Percentiles rank a stretch among this genome's conserved stretches.
These are phyloP conservation scores for Salix exigua DNA, from an alignment of 345 rosid species.

Conservation along the genomic window DNA sequence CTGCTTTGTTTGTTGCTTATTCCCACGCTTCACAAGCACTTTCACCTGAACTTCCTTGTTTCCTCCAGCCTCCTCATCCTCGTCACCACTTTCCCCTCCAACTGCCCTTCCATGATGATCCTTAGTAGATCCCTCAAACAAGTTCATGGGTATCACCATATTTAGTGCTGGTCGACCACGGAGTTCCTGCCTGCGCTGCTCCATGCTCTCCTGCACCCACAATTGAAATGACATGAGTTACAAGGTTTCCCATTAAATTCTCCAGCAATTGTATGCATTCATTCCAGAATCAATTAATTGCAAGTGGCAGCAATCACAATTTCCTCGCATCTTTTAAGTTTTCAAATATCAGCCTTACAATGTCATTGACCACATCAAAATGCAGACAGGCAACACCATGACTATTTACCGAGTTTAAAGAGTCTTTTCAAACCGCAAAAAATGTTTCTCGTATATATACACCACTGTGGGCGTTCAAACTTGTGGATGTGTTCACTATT, in stretches of 20 bases:
- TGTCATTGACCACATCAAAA: background rate
- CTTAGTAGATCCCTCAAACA: conserved; percentile 82
- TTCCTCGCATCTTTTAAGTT: background rate
- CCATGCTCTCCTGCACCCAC: conserved; percentile 87
- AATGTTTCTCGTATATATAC: background rate
- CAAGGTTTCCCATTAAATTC: background rate
- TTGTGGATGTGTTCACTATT: background rate
- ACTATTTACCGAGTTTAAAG: background rate
- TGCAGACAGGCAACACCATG: background rate
- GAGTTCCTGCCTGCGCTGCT: conserved; percentile 84
- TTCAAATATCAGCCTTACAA: background rate
- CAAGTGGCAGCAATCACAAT: background rate
- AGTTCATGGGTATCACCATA: conserved; percentile 89
- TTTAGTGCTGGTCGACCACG: conserved; percentile 82
- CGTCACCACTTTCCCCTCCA: conserved; percentile 82
- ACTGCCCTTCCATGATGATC: conserved; percentile 72
- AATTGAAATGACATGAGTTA: conserved; percentile 3
- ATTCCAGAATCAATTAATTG: background rate
- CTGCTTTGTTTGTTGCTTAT: conserved; percentile 93
- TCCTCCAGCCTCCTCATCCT: conserved; percentile 71
- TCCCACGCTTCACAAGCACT: conserved; percentile 94
- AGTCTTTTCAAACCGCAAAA: background rate
- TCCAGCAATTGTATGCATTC: background rate
- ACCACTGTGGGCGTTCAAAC: background rate
- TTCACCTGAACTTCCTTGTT: conserved; percentile 86